These are phyloP conservation scores for Coemansia sp. DNA, from an alignment of 192 early-diverging fungal genomes.

Conservation along the genomic window DNA sequence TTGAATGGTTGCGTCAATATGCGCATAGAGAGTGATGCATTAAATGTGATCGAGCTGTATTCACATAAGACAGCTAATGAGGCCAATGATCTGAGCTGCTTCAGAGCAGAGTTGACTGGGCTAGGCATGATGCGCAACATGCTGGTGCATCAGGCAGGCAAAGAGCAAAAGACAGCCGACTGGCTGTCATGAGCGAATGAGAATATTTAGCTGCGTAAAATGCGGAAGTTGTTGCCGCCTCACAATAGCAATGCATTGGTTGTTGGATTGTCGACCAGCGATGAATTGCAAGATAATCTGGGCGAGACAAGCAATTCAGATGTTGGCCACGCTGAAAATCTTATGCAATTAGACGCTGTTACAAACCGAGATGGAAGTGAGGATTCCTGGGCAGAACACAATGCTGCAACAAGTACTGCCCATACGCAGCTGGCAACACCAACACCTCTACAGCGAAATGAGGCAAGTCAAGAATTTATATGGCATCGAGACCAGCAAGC, in stretches of 20 bases:
- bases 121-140: conserved; percentile 16
- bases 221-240: neutral
- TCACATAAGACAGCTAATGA: conserved; percentile 10
- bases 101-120: neutral
- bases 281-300: neutral
- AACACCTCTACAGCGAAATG: too few species aligned
- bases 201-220: neutral
- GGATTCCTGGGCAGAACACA: too few species aligned
- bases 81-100: neutral
- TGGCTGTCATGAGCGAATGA: conserved; percentile 16
- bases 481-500: too few species aligned
- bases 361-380: too few species aligned
- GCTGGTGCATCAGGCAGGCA: conserved; percentile 9
- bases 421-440: too few species aligned
- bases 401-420: too few species aligned
- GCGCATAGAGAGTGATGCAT: conserved; percentile 25
- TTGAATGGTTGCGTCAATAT: conserved; percentile 21
- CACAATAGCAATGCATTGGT: conserved; percentile 1
- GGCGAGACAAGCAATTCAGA: neutral
- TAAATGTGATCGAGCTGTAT: conserved; percentile 2
- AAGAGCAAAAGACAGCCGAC: conserved; percentile 9
- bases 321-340: neutral
- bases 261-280: neutral
- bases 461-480: too few species aligned
- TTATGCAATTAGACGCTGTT: neutral